Percentiles rank a stretch among this genome's conserved stretches.
These are phyloP conservation scores for Leonotis leonurus DNA, from an alignment of 257 asterid species.

Conservation along the genomic window DNA sequence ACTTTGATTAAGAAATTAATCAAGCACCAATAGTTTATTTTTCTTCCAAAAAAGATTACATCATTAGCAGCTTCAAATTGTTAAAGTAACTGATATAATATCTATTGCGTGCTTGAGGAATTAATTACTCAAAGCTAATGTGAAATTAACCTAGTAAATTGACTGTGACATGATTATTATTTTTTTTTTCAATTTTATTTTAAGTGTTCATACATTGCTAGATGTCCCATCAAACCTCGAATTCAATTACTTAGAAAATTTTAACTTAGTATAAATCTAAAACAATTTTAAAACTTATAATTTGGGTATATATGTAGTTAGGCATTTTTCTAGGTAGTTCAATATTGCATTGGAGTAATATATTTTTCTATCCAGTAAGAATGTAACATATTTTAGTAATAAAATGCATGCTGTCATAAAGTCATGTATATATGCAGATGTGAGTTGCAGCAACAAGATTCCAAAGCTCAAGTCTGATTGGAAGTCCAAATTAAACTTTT, in stretches of 20 bases:
- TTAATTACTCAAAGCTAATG: slow-evolving; percentile 2
- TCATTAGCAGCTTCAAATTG: background rate
- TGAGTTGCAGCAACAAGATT: slow-evolving; percentile 3
- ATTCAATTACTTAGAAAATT: background rate
- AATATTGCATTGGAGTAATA: too few species aligned
- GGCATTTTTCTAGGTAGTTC: too few species aligned
- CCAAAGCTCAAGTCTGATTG: slow-evolving; percentile 3
- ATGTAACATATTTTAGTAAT: background rate
- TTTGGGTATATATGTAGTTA: too few species aligned
- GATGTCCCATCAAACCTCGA: background rate
- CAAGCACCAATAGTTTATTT: background rate
- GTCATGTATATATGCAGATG: background rate
- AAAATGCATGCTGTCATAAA: background rate
- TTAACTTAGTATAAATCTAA: background rate
- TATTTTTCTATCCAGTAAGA: background rate
- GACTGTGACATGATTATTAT: background rate
- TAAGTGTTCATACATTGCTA: background rate
- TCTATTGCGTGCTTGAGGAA: background rate
- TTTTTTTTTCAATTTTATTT: background rate
- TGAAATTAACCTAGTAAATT: background rate
- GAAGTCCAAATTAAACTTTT: slow-evolving; percentile 7
- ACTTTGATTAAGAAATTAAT: background rate
- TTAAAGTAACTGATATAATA: background rate
- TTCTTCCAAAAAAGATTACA: background rate
- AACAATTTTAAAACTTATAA: background rate